A percentile compares a stretch with the other conserved stretches of the same genome.
phyloP scores from a whole-genome alignment of 108 stramenopile species.

The Fistulifera solaris region DNA sequence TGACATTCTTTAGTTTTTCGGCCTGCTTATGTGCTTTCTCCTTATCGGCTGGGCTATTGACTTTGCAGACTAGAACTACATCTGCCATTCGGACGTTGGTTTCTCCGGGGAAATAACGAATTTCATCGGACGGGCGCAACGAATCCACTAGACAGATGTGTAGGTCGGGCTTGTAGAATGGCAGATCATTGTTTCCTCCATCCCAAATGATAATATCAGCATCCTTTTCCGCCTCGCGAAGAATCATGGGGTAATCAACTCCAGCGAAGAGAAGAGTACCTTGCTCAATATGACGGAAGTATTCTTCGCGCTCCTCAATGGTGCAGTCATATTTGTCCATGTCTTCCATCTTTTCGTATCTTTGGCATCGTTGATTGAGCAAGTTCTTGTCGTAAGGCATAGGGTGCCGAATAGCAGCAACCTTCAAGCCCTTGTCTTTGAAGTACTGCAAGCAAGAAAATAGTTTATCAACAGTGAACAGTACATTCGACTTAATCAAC shows the following conservation, averaged over 20 bases:
- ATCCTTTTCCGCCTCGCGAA: slow-evolving; percentile 39
- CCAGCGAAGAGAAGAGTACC: slow-evolving; percentile 38
- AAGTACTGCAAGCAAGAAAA: slow-evolving; percentile 1
- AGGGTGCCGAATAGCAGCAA: slow-evolving; percentile 35
- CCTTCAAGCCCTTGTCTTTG: slow-evolving; percentile 21
- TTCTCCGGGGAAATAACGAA: slow-evolving; percentile 35
- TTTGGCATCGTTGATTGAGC: slow-evolving; percentile 31
- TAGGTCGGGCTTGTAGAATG: slow-evolving; percentile 36
- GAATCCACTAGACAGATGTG: slow-evolving; percentile 33
- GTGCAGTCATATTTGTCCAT: slow-evolving; percentile 46
- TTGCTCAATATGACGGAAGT: slow-evolving; percentile 36
- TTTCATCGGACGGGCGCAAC: slow-evolving; percentile 32
- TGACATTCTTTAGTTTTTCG: slow-evolving; percentile 14
- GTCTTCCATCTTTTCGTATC: slow-evolving; percentile 36
- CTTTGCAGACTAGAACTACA: slow-evolving; percentile 32
- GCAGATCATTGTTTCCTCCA: slow-evolving; percentile 41
- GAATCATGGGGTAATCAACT: slow-evolving; percentile 45
- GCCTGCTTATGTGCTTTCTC: slow-evolving; percentile 22
- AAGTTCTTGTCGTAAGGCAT: slow-evolving; percentile 41
- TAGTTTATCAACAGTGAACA: no score
- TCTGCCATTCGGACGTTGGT: slow-evolving; percentile 36
- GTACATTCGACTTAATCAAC: no score
- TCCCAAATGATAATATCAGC: slow-evolving; percentile 43
- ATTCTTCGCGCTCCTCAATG: slow-evolving; percentile 46
- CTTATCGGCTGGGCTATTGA: slow-evolving; percentile 21